Conservation (phyloP, 441 rosid genomes). For the Aquilaria agallochum region DNA sequence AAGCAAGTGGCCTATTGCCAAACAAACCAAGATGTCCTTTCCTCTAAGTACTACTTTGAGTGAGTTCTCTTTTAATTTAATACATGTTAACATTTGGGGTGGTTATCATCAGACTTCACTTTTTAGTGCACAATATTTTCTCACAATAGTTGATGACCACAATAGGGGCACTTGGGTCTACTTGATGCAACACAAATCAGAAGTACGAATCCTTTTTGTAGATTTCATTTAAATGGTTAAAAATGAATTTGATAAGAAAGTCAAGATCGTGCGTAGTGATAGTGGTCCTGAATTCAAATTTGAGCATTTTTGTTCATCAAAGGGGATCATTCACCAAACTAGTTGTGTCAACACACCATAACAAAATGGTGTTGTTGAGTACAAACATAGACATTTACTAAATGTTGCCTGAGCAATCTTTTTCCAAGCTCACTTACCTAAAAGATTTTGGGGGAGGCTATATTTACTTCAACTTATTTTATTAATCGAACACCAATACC, state of each 20-base stretch:
- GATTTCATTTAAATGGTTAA: not conserved
- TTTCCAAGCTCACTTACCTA: not conserved
- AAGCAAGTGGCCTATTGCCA: too few relatives aligned
- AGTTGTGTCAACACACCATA: not conserved
- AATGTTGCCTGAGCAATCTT: not conserved
- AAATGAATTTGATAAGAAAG: not conserved
- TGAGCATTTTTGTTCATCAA: fast-evolving
- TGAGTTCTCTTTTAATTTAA: not conserved
- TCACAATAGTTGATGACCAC: not conserved
- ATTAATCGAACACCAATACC: not conserved
- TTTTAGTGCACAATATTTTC: not conserved
- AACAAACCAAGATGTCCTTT: too few relatives aligned
- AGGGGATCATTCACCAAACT: not conserved
- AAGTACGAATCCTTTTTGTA: not conserved
- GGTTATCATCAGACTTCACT: not conserved
- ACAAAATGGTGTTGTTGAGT: not conserved
- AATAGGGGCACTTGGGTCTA: not conserved
- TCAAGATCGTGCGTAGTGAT: not conserved
- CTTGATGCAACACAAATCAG: not conserved
- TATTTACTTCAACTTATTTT: not conserved
- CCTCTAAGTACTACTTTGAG: too few relatives aligned
- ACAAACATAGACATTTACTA: not conserved
- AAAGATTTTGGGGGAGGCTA: not conserved
- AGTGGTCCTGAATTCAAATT: not conserved
- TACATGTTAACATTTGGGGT: conserved; percentile 8